Base-by-base conservation (phyloP, 1,284 basidiomycete genomes). In the Ceratobasidium sp. region DNA sequence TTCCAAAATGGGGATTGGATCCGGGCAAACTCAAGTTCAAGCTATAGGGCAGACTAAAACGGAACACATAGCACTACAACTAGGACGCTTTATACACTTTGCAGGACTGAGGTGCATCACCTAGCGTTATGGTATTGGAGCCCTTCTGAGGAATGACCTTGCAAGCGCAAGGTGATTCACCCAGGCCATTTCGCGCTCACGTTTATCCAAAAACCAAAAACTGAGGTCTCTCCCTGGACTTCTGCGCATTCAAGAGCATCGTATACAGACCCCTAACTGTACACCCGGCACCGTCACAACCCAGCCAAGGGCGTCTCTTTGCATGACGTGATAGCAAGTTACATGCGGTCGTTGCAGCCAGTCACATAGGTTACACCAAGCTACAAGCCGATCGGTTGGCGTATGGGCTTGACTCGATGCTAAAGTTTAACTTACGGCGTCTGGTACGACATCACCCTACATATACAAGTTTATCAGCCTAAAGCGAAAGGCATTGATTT, bases 321-420 rank as follows among this genome's bases (percentile, higher is more conserved):
- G 54, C 91, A 85, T 24, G 92, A 93, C 0, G 94, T 94, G 78
- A 96, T 85, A 31, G 93, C 95, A 80, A 90, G 95, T 80, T 94
- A 92, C 31, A 96, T 83, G 78, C 87, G 88, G 81, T 94, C 89
- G 79, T 69, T 73, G 73, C 88, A 91, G 51, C 91, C 91, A 22
- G 91, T 91, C 89, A 92, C 88, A 79, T 93, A 93, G 29, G 91
- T 89, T 44, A 93, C 88, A 44, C 92, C 93, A 79, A 93, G 93
- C 4, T 72, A 59, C 4, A 22, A 14, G 22, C 14, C 44, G 11
- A 17, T 27, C n/a, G 22, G 44, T 51, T 22, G 15, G 22, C 33
- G 33, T 11, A 5, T 11, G 11, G 11, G 6, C 31, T n/a, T 27
- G 36, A 11, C 14, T 29, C 15, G 27, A 50, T 22, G 5, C 29